Evolutionary conservation across 129 eudicot genomes (phyloP), one percentile per base, ranked within the genome.

Genomic region (Tagetes erecta): DNA sequence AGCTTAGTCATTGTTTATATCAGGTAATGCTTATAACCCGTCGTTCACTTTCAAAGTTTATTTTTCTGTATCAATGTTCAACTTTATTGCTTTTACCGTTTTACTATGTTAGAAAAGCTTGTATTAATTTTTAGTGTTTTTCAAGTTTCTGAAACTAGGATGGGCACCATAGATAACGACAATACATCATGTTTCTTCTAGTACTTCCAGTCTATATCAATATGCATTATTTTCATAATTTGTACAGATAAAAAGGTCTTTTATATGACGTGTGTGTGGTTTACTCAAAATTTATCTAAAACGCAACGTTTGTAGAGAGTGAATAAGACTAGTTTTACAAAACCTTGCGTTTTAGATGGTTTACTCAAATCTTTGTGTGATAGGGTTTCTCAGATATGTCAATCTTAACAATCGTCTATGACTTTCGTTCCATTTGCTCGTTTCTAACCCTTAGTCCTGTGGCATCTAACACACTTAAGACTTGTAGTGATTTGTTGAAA

Each of bases 1-100:
- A 95, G 78, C 83, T 95, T 51, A 95, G 99, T 79, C 99, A 95
- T 81, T 96, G 97, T 59, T 80, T 95, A 73, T 95, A 95, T 82
- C 99, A 95, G 99, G 99, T 95, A 76, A 50, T 30, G 6, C 68
- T 46, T 38, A 42, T 67, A 35, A 47, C 66, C 74, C 72, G 46
- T 67, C 31, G 39, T 47, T 75, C 67, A 13, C 42, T 33, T 45
- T 67, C n/a, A 10, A 14, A 59, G 36, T 5, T 10, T 34, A 36
- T n/a, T 31, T 52, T 37, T 59, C 13, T 30, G 11, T 45, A 68
- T 40, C 64, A 49, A 33, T 46, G 5, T 31, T 58, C 51, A 45
- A 37, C 45, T 6, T 4, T 0, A 35, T 49, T 12, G n/a, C 35
- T 2, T 65, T 72, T 33, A 53, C 38, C 11, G 50, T 59, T 52